Percentiles rank a stretch among this genome's conserved stretches.
These are phyloP conservation scores for Penicillium sp. DNA, from an alignment of 2,329 filamentous ascomycete genomes.

Conservation along the genomic window DNA sequence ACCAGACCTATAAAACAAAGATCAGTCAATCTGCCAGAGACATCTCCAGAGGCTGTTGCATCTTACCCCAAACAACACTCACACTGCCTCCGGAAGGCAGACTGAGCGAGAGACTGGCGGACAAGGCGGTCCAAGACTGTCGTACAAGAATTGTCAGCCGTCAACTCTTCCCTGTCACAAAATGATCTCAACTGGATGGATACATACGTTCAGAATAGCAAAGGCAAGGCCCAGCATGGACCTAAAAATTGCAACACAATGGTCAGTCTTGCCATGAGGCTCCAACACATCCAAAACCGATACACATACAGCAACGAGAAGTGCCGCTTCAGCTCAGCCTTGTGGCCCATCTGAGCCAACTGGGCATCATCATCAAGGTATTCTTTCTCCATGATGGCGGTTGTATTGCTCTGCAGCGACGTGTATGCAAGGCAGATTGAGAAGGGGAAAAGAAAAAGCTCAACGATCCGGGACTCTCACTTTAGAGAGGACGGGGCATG, in stretches of 20 bases:
- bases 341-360: conserved; percentile 59
- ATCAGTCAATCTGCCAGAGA: conserved; percentile 2
- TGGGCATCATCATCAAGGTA: conserved; percentile 49
- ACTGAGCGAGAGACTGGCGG: conserved; percentile 59
- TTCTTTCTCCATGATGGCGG: conserved; percentile 19
- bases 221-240: conserved; percentile 65
- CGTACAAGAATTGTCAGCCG: conserved; percentile 3
- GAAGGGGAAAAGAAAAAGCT: not conserved
- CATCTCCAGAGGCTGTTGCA: not conserved
- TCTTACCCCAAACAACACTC: conserved; percentile 70
- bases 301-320: conserved; percentile 53
- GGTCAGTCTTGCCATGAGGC: conserved; percentile 10
- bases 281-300: not conserved
- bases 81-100: conserved; percentile 71
- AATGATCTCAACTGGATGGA: not conserved
- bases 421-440: conserved; percentile 1
- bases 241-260: conserved; percentile 17
- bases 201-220: conserved; percentile 58
- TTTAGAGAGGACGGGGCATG: not conserved
- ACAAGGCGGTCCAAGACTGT: conserved; percentile 62
- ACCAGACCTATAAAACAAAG: conserved; percentile 43
- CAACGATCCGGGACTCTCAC: not conserved
- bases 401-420: not conserved
- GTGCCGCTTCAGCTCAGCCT: conserved; percentile 59
- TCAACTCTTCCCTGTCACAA: not conserved